Evolutionary conservation across 495 filamentous ascomycete species (phyloP), one percentile per base, ranked within the genome.

Genomic region (Aspergillus haitiensis): DNA sequence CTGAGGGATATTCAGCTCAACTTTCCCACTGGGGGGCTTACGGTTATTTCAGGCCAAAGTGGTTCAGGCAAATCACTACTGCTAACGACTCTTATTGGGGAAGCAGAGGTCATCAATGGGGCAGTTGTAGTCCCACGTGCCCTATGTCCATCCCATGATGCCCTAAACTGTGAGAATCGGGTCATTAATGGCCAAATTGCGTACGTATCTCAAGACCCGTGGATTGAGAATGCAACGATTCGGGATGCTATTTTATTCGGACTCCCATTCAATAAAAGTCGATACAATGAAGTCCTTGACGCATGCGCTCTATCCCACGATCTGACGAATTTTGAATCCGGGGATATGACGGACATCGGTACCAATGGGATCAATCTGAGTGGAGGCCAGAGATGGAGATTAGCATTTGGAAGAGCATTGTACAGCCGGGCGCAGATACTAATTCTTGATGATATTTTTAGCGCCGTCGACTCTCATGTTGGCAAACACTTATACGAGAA

Each of bases 401-500:
- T 94, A 34, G 87, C 89, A 4, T 84, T 95, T 56, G 91, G 89
- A 2, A 72, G 91, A 32, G 90, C 91, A 7, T 73, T 93, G 33
- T 94, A 95, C 67, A 92, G 88, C 3, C 77, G 91, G 2, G 91
- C 91, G 6, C 87, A 88, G 0, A 88, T 92, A 56, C 79, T 95
- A 0, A 76, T 95, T 21, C 73, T 95, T 51, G 91, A 95, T 65
- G 91, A 95, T 65, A 93, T 95, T 40, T 95, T 95, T 71, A 90
- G 87, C 59, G 81, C 78, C 0, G 65, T 84, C 2, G 81, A 85
- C 67, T 74, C 88, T 11, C 89, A 93, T 67, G 89, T 91, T 49
- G 91, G 91, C 12, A 81, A 84, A 18, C 87, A 90, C 64, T 84
- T 93, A 49, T 91, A 88, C 58, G 86, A 93, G 56, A 75, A 89